These are phyloP conservation scores for Russula ochroleuca DNA, from an alignment of 768 basidiomycete genomes.

Conservation along the genomic window DNA sequence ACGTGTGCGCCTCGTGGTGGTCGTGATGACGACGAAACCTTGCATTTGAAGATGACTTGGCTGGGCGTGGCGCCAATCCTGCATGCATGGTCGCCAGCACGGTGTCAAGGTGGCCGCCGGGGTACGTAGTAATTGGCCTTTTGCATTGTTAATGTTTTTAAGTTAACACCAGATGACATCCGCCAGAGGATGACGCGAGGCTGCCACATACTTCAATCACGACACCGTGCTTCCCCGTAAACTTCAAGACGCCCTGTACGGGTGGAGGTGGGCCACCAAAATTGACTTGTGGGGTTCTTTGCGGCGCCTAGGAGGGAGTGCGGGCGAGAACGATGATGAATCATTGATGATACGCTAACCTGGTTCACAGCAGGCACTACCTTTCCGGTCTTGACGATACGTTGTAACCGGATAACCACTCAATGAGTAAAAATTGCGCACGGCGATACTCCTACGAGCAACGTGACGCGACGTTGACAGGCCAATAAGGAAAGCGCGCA, in stretches of 20 bases:
- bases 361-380: conserved; percentile 70
- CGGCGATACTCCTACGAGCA: conserved; percentile 61
- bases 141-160: neutral
- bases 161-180: no score
- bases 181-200: conserved; percentile 46
- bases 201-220: conserved; percentile 63
- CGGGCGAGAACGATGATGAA: no score
- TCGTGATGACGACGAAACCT: conserved; percentile 63
- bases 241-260: conserved; percentile 58
- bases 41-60: conserved; percentile 72
- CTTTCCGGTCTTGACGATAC: conserved; percentile 46
- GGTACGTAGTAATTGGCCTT: conserved; percentile 55
- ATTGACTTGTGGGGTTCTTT: neutral
- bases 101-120: conserved; percentile 62
- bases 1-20: neutral
- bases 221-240: conserved; percentile 53
- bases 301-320: no score
- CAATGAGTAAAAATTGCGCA: conserved; percentile 62
- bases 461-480: neutral
- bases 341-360: conserved; percentile 35
- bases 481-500: neutral
- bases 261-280: conserved; percentile 55
- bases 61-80: conserved; percentile 52
- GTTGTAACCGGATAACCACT: conserved; percentile 51
- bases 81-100: conserved; percentile 50